Evolutionary conservation across 1,284 basidiomycete species (phyloP).

Genomic region (Exobasidium cylindrosporum): DNA sequence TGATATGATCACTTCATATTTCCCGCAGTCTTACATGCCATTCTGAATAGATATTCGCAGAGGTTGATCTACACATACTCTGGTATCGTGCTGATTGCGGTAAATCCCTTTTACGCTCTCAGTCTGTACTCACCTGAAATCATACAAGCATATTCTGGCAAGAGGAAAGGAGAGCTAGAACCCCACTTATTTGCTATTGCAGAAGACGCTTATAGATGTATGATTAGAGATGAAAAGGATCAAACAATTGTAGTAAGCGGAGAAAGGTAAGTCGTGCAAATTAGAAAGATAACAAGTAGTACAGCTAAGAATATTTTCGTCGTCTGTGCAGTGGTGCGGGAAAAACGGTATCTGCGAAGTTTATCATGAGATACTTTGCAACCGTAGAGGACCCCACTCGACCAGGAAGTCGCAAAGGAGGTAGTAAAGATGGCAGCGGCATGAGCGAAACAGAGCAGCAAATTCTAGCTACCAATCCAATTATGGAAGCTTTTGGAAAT

Average conservation of each 20-base stretch:
- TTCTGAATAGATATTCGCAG: slow-evolving; percentile 91
- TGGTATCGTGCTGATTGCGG: slow-evolving; percentile 92
- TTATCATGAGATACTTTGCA: slow-evolving; percentile 98
- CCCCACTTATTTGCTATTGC: slow-evolving; percentile 98
- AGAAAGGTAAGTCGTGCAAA: slow-evolving; percentile 70
- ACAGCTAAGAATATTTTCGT: background rate
- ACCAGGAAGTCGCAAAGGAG: slow-evolving; percentile 43
- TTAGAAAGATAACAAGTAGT: background rate
- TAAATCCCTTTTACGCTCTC: slow-evolving; percentile 90
- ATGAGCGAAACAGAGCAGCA: slow-evolving; percentile 92
- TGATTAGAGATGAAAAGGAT: slow-evolving; percentile 89
- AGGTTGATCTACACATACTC: slow-evolving; percentile 99
- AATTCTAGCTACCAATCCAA: slow-evolving; percentile 96
- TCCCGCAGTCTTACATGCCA: slow-evolving; percentile 78
- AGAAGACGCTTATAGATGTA: slow-evolving; percentile 96
- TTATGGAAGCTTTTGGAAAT: slow-evolving; percentile 98
- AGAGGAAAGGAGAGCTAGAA: slow-evolving; percentile 88
- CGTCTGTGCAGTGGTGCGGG: slow-evolving; percentile 85
- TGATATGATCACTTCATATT: slow-evolving; percentile 7
- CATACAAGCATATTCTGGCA: slow-evolving; percentile 92
- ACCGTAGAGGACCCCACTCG: slow-evolving; percentile 82
- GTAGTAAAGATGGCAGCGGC: slow-evolving; percentile 63
- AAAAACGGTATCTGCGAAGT: slow-evolving; percentile 98
- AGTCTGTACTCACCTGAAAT: slow-evolving; percentile 79
- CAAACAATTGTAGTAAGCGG: slow-evolving; percentile 99